Evolutionary conservation across 2,329 filamentous ascomycete species (phyloP), one percentile per base, ranked within the genome.

Genomic region (Xylariaceae sp.): DNA sequence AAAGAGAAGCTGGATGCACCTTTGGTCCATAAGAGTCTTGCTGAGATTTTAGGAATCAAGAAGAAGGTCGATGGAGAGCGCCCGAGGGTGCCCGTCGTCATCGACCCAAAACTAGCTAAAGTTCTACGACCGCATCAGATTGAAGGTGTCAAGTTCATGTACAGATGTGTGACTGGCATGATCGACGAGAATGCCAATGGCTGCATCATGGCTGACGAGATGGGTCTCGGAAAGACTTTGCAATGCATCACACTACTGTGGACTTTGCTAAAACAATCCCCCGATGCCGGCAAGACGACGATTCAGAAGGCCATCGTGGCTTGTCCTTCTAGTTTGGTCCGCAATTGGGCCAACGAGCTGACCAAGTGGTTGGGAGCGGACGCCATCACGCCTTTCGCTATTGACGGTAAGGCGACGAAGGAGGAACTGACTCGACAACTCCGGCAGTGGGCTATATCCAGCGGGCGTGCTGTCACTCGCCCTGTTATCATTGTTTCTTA

Each of bases 131-230:
- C 94, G 1, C 94, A 99, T 87, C 94, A 99, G 75, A 88, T 99
- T 44, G 94, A 97, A 73, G 94, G 94, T 69, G 94, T 99, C 64
- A 96, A 94, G 77, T 99, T 99, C 74, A 86, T 99, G 80, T 99
- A 97, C 75, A 84, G 85, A 65, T 96, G 91, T 70, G 92, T 94
- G 4, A 97, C 93, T 1, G 94, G 94, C n/a, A 82, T 97, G 81
- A 89, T 97, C 58, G 94, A 97, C 68, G 83, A 88, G 44, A 93
- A 93, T 68, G 94, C 94, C 53, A 90, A 97, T 73, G 94, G 94
- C 1, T 99, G 94, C 75, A 99, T 99, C 72, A 99, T 99, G 94
- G 94, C 94, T 56, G 94, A 99, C 73, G 94, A 97, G 73, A 99
- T 99, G 94, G 94, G 94, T 67, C 78, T 99, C 35, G 94, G 94